Conservation (phyloP, 2,329 filamentous ascomycete species). For the Nemania sp. region DNA sequence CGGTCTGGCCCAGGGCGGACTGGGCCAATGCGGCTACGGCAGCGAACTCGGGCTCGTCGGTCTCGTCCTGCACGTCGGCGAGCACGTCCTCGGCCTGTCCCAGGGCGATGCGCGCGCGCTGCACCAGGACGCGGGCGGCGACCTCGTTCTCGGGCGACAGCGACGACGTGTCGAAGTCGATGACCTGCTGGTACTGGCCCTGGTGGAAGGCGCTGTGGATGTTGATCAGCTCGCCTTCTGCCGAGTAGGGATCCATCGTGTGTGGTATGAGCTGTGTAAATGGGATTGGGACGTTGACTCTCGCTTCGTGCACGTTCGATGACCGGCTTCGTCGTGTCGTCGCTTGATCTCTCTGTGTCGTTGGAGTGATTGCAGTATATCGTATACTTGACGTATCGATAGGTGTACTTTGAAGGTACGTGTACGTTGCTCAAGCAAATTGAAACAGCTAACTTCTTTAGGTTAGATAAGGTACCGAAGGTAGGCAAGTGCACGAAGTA, state of each 20-base stretch:
- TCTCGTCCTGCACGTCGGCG: conserved; percentile 65
- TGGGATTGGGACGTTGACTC: too few relatives aligned
- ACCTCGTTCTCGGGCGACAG: conserved; percentile 80
- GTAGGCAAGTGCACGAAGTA: too few relatives aligned
- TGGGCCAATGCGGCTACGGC: conserved; percentile 80
- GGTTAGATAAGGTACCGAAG: too few relatives aligned
- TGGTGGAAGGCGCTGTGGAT: conserved; percentile 73
- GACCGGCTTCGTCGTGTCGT: too few relatives aligned
- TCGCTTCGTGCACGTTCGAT: too few relatives aligned
- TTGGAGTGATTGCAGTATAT: too few relatives aligned
- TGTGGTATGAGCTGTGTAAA: not conserved
- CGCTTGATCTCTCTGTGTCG: too few relatives aligned
- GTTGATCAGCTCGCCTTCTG: conserved; percentile 73
- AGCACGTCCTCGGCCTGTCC: conserved; percentile 77
- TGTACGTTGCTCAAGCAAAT: too few relatives aligned
- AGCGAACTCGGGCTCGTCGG: conserved; percentile 77
- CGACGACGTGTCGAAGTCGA: conserved; percentile 81
- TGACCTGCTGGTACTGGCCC: conserved; percentile 83
- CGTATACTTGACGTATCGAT: too few relatives aligned
- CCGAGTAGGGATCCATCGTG: conserved; percentile 72
- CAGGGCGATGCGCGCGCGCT: conserved; percentile 82
- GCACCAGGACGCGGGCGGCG: conserved; percentile 75
- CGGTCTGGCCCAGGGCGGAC: conserved; percentile 61
- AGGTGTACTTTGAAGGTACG: too few relatives aligned
- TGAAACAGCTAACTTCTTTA: too few relatives aligned